phyloP scores from a whole-genome alignment of 495 filamentous ascomycete genomes.

The Neurospora intermedia region DNA sequence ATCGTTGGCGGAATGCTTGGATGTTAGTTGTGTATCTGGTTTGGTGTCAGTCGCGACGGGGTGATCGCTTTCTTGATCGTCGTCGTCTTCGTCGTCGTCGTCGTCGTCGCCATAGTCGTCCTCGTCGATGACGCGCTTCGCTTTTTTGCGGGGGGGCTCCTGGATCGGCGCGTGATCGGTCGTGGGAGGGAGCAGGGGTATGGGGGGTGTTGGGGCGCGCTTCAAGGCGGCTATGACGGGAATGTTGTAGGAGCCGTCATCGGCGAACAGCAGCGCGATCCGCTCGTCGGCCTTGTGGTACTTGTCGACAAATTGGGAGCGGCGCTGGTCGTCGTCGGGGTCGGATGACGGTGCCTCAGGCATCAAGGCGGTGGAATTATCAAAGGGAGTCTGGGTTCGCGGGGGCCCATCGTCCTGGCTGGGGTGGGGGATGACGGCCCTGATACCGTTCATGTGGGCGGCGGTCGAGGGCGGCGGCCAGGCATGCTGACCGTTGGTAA shows the following conservation, averaged over 20 bases:
- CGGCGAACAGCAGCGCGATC: slow-evolving; percentile 60
- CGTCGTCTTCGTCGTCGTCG: slow-evolving; percentile 63
- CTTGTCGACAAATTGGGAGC: slow-evolving; percentile 33
- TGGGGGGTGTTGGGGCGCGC: slow-evolving; percentile 21
- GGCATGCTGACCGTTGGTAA: slow-evolving; percentile 38
- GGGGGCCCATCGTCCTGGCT: slow-evolving; percentile 26
- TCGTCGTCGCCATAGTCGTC: slow-evolving; percentile 81
- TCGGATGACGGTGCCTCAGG: slow-evolving; percentile 39
- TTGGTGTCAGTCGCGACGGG: slow-evolving; percentile 3
- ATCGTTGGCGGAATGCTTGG: slow-evolving; percentile 41
- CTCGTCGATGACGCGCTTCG: slow-evolving; percentile 53
- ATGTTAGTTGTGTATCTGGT: slow-evolving; percentile 39
- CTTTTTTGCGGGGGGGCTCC: slow-evolving; percentile 38
- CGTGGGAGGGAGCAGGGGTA: slow-evolving; percentile 28
- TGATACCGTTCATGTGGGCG: slow-evolving; percentile 23
- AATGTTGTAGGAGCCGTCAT: slow-evolving; percentile 54
- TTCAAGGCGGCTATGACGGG: slow-evolving; percentile 28
- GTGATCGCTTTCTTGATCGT: slow-evolving; percentile 51
- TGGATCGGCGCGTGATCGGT: slow-evolving; percentile 37
- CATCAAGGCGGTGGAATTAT: slow-evolving; percentile 31
- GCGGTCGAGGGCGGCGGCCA: slow-evolving; percentile 31
- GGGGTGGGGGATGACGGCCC: slow-evolving; percentile 15
- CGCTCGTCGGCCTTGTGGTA: slow-evolving; percentile 30
- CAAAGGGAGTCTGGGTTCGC: slow-evolving; percentile 27
- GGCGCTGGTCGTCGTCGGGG: slow-evolving; percentile 33